Evolutionary conservation across 1,139 yeast species (phyloP).

Genomic region (Saccharomyces pastorianus): DNA sequence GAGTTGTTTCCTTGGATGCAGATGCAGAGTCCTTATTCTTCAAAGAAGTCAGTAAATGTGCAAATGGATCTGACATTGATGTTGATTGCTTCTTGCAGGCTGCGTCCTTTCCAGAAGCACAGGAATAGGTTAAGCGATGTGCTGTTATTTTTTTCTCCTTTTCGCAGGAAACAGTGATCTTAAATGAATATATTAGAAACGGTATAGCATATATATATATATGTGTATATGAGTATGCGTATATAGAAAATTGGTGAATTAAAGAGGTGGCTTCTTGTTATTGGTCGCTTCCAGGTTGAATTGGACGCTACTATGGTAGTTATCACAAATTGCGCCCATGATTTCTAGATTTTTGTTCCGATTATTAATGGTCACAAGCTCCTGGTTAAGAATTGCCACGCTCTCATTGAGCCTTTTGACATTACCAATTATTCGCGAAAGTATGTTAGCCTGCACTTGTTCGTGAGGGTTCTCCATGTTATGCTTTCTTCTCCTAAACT

Average conservation of each 20-base stretch:
- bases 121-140: neutral
- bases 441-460: constrained; percentile 70
- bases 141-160: neutral
- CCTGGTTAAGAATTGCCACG: constrained; percentile 50
- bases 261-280: constrained; percentile 46
- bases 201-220: neutral
- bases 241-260: neutral
- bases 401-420: constrained; percentile 73
- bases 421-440: constrained; percentile 68
- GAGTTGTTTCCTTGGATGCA: neutral
- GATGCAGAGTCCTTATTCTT: constrained; percentile 13
- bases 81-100: neutral
- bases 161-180: neutral
- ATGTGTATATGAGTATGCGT: neutral
- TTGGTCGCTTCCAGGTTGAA: constrained; percentile 69
- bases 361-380: constrained; percentile 38
- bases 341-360: constrained; percentile 65
- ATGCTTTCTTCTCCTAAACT: neutral
- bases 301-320: constrained; percentile 61
- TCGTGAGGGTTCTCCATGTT: constrained; percentile 85
- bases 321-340: constrained; percentile 75
- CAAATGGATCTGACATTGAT: constrained; percentile 37
- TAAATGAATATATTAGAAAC: neutral
- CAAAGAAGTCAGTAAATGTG: constrained; percentile 36
- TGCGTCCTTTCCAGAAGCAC: neutral